Evolutionary conservation across 2,329 filamentous ascomycete species (phyloP).

Genomic region (Leptosphaerulina australis): DNA sequence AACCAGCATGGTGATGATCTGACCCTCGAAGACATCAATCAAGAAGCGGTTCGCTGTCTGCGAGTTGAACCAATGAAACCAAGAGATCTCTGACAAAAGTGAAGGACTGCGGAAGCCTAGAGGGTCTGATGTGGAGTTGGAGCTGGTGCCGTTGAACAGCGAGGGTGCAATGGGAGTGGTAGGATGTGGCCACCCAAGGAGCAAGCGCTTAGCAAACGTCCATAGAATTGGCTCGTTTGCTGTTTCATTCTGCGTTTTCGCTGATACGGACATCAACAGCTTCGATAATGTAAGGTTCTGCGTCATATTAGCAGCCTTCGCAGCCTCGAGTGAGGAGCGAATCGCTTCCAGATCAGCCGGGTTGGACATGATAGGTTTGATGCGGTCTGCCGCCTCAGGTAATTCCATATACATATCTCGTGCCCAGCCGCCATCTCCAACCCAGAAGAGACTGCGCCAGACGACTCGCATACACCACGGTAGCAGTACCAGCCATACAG

Average conservation of each 20-base stretch:
- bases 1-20: constrained; percentile 88
- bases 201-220: constrained; percentile 53
- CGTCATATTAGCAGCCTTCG: constrained; percentile 27
- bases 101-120: constrained; percentile 41
- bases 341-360: constrained; percentile 26
- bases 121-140: constrained; percentile 37
- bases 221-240: constrained; percentile 54
- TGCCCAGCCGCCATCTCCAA: constrained; percentile 77
- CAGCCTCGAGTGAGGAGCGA: constrained; percentile 27
- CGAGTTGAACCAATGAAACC: constrained; percentile 60
- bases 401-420: constrained; percentile 46
- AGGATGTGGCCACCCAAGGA: constrained; percentile 40
- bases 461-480: constrained; percentile 90
- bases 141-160: constrained; percentile 29
- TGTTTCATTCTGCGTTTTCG: constrained; percentile 46
- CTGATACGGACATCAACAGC: constrained; percentile 45
- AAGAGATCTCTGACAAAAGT: constrained; percentile 63
- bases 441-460: constrained; percentile 94
- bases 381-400: constrained; percentile 8
- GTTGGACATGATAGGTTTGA: constrained; percentile 3
- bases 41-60: constrained; percentile 76
- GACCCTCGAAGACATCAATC: constrained; percentile 86
- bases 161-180: constrained; percentile 32
- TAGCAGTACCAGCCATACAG: constrained; percentile 87
- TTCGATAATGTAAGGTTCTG: constrained; percentile 34